phyloP scores from a whole-genome alignment of 371 early-diverging fungal genomes.

The Mortierella sp. region DNA sequence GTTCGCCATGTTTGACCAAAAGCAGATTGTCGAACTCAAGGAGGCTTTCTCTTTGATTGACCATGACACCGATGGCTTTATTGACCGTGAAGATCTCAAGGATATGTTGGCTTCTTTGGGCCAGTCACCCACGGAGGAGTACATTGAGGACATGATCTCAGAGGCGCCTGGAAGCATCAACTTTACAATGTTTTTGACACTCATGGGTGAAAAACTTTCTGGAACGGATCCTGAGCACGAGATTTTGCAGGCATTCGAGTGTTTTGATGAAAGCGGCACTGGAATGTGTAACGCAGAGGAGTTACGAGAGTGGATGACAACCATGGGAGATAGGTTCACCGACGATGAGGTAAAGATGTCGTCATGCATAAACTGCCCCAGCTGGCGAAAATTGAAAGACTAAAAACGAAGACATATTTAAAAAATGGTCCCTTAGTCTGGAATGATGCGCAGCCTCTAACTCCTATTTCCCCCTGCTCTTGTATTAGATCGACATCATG shows the following conservation, averaged over 20 bases:
- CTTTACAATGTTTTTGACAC: conserved; percentile 94
- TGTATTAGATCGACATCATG: conserved; percentile 87
- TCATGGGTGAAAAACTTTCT: conserved; percentile 94
- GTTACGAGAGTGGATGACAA: conserved; percentile 87
- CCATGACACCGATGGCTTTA: conserved; percentile 88
- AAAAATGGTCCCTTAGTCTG: no score
- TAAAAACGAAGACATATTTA: no score
- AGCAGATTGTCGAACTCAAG: conserved; percentile 95
- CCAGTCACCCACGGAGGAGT: conserved; percentile 80
- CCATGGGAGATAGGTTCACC: conserved; percentile 92
- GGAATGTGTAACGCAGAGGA: conserved; percentile 87
- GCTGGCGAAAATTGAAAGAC: no score
- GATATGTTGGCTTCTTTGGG: conserved; percentile 87
- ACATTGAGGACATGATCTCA: conserved; percentile 91
- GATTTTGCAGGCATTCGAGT: conserved; percentile 88
- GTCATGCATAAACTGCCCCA: background rate
- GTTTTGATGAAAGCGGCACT: conserved; percentile 87
- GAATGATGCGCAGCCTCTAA: background rate
- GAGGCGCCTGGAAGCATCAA: conserved; percentile 91
- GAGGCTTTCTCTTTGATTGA: conserved; percentile 97
- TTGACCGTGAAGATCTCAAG: conserved; percentile 91
- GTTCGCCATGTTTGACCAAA: conserved; percentile 98
- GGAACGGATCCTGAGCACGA: conserved; percentile 91
- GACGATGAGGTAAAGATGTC: conserved; percentile 82
- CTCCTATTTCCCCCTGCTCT: background rate